Conservation (phyloP, 1,284 basidiomycete genomes). For the Cutaneotrichosporon sp. region DNA sequence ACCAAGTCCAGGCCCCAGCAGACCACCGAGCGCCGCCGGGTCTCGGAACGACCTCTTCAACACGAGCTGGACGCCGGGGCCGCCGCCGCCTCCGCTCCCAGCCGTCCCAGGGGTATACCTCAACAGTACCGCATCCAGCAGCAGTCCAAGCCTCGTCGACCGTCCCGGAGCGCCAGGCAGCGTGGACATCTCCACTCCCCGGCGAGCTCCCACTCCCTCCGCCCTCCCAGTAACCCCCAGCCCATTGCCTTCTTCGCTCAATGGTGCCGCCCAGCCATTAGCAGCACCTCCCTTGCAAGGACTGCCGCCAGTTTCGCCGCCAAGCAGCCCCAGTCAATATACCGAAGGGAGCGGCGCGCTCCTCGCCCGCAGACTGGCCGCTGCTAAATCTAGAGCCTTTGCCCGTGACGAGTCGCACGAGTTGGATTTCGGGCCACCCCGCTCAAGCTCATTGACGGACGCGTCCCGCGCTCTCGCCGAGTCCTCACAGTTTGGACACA, state of each 20-base stretch:
- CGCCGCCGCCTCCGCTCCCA: constrained; percentile 28
- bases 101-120: constrained; percentile 1
- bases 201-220: no score
- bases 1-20: neutral
- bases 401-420: neutral
- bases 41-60: constrained; percentile 38
- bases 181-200: no score
- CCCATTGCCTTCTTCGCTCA: neutral
- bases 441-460: neutral
- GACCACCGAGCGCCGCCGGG: neutral
- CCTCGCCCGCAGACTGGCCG: neutral
- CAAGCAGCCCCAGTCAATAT: neutral
- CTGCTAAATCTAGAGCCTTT: neutral
- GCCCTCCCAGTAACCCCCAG: neutral
- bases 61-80: constrained; percentile 25
- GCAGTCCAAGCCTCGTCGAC: no score
- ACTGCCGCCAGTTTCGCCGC: neutral
- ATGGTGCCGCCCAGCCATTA: no score
- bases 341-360: neutral
- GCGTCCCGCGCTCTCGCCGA: neutral
- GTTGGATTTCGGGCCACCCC: neutral
- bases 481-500: neutral
- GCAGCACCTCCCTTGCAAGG: neutral
- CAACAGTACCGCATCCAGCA: neutral
- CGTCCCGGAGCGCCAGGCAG: no score